Evolutionary conservation across 106 monocot species (phyloP), one percentile per base, ranked within the genome.

Genomic region (Dendrobium nobile): DNA sequence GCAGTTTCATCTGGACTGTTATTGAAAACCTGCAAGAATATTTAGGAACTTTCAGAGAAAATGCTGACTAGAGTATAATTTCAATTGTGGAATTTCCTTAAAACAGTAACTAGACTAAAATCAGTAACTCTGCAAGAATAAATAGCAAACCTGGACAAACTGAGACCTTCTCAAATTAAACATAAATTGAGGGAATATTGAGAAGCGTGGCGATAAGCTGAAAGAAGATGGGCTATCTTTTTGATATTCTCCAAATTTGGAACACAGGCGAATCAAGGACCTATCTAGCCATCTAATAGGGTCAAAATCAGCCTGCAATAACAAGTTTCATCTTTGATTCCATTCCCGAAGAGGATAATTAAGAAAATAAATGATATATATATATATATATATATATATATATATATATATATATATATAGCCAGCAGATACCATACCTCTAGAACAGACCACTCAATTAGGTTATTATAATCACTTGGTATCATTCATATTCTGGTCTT

Each of bases 1-100:
- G 98, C 98, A 81, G 98, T 98, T 86, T 98, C 98, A 88, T 98
- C 98, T 18, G 95, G 98, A 79, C 98, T 98, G 65, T 93, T 95
- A 79, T 89, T 89, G 67, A 93, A 95, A 73, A 98, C 92, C 98
- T 98, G 89, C 44, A 86, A 79, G 41, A 58, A 41, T 48, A 72
- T 77, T 15, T 75, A 28, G 7, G 65, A 54, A 41, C n/a, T 33
- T 17, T 41, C 41, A 24, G 76, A 83, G 44, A 45, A 33, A 18
- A 10, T 20, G 58, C 19, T 19, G 7, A 26, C 51, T 15, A 45
- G 22, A 82, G 56, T 41, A 20, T 76, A 86, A 73, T 20, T 59
- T 28, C 26, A 81, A 15, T n/a, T 28, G 6, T 19, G 41, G 41
- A 74, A 19, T 74, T 43, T 44, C 28, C 43, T 20, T 37, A 37